phyloP scores from a whole-genome alignment of 257 asterid species.

The Echium plantagineum region DNA sequence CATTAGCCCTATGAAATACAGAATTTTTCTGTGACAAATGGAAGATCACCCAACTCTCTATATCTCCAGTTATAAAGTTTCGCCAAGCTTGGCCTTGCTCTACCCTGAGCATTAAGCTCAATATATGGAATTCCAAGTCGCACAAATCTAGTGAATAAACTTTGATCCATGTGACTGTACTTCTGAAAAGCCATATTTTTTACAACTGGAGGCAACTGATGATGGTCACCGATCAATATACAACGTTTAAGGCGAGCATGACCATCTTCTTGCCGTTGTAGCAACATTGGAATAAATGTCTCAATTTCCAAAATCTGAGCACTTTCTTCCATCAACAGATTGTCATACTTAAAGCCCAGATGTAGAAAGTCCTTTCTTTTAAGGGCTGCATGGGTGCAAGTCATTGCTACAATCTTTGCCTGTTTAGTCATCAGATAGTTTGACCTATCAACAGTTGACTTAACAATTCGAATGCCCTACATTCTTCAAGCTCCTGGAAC shows the following conservation, averaged over 20 bases:
- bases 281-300: conserved; percentile 94
- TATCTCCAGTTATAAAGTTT: conserved; percentile 95
- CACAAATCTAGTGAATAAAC: conserved; percentile 91
- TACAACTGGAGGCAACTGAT: conserved; percentile 97
- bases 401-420: conserved; percentile 98
- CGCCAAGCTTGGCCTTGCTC: conserved; percentile 97
- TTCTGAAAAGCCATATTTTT: conserved; percentile 99
- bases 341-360: conserved; percentile 89
- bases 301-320: conserved; percentile 98
- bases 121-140: conserved; percentile 93
- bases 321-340: conserved; percentile 97
- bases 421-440: conserved; percentile 95
- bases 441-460: conserved; percentile 88
- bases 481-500: conserved; percentile 98
- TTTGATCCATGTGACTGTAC: conserved; percentile 99
- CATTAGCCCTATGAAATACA: conserved; percentile 63
- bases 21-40: conserved; percentile 54
- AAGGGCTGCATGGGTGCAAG: conserved; percentile 99
- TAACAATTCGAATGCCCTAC: conserved; percentile 95
- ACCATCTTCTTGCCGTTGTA: conserved; percentile 99
- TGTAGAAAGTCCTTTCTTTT: conserved; percentile 92
- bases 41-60: conserved; percentile 93
- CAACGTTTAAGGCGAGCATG: conserved; percentile 97
- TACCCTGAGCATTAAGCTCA: conserved; percentile 97
- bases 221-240: conserved; percentile 97